Base-by-base conservation (phyloP, 1,284 basidiomycete species). In the Leucoagaricus sp. region DNA sequence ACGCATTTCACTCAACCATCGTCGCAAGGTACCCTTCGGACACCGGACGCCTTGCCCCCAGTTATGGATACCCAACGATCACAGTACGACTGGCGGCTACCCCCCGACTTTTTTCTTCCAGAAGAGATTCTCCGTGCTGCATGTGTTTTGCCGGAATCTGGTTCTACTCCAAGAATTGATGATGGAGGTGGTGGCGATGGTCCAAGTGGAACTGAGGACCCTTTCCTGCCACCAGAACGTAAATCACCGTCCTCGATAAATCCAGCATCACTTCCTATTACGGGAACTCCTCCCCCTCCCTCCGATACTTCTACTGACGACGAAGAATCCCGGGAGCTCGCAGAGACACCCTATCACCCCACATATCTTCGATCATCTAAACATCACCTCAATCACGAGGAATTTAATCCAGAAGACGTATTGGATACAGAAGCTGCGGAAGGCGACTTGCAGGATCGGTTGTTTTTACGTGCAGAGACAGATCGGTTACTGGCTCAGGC, bases 401-500 rank as follows among this genome's bases (percentile, higher is more conserved):
- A 47, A n/a, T 40, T 40, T 3, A 42, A 49, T 25, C 28, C 25
- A n/a, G 29, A 48, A 4, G 53, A 55, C 19, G 44, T 40, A 12
- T 13, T 26, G 15, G 53, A 49, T 26, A 42, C 47, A 12, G 53
- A 55, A 33, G 45, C 26, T 12, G 41, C 53, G n/a, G 46, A 48
- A 26, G 47, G 49, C 9, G 54, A 50, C n/a, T 33, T 55, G 7
- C 54, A 50, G 21, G 47, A 55, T 26, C 47, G 47, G n/a, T 21
- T 56, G 28, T 56, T 56, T 17, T 45, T 50, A 26, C 31, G 48
- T 17, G 23, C 55, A 10, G 55, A 56, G 25, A 56, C 55, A 15
- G 55, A 56, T 44, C 31, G 55, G 8, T 45, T 56, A 15, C 26
- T 56, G 17, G 55, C 48, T n/a, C 55, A 56, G 15, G 41, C 48